Conservation (phyloP, 768 basidiomycete genomes). For the Trametes villosa region DNA sequence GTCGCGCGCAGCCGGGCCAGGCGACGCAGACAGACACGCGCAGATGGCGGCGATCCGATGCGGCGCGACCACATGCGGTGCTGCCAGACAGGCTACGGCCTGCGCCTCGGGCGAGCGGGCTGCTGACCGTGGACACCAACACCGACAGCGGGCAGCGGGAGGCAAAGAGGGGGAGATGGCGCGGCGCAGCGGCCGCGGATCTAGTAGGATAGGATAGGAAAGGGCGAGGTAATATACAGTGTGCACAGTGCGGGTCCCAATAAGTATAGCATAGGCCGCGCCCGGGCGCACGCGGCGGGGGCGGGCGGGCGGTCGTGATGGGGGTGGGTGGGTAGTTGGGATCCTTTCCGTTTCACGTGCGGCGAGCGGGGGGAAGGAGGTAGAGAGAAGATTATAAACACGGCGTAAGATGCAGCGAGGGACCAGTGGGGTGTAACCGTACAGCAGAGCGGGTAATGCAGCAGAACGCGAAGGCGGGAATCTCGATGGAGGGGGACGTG, state of each 20-base stretch:
- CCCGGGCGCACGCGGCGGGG: neutral
- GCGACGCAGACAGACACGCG: too few relatives aligned
- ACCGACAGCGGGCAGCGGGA: too few relatives aligned
- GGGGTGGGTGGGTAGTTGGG: neutral
- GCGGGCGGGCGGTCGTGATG: neutral
- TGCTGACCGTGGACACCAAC: too few relatives aligned
- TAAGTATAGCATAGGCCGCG: neutral
- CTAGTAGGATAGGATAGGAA: too few relatives aligned
- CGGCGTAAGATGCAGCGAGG: constrained; percentile 15
- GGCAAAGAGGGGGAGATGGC: too few relatives aligned
- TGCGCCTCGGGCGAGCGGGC: too few relatives aligned
- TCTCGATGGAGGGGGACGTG: neutral
- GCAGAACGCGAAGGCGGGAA: neutral
- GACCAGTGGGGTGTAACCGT: constrained; percentile 12
- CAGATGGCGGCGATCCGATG: too few relatives aligned
- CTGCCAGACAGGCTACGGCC: too few relatives aligned
- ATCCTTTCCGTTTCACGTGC: too few relatives aligned
- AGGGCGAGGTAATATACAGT: constrained; percentile 6
- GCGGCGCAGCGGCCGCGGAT: too few relatives aligned
- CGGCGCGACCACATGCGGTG: too few relatives aligned
- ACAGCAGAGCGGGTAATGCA: constrained; percentile 16
- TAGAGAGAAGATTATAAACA: neutral
- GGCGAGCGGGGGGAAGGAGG: neutral
- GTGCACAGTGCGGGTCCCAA: constrained; percentile 2
- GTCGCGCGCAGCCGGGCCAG: too few relatives aligned